Conservation (phyloP, 2,329 filamentous ascomycete genomes). For the Xylaria sp. region DNA sequence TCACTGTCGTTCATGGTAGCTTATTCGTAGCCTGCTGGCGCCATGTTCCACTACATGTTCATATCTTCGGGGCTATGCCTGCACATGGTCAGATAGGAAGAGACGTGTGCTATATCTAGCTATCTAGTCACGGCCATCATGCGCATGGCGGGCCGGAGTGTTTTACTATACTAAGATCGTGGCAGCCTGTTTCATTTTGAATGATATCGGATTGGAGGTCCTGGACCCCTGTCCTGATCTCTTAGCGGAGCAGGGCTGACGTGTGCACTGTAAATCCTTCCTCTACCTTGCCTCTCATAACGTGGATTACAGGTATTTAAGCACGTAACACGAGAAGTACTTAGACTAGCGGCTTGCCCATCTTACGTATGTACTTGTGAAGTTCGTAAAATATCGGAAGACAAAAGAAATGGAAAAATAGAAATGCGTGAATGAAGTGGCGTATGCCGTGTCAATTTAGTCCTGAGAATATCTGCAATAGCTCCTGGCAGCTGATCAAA, state of each 20-base stretch:
- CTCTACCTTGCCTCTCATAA: not conserved
- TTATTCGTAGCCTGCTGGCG: conserved; percentile 9
- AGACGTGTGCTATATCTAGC: not conserved
- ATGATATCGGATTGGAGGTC: conserved; percentile 1
- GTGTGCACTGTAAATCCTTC: conserved; percentile 32
- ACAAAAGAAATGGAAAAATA: not conserved
- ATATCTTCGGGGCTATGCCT: conserved; percentile 1
- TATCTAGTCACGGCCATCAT: not conserved
- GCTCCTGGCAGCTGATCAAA: conserved; percentile 20
- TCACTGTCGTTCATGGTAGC: not conserved
- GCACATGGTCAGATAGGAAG: not conserved
- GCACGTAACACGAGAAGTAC: not conserved
- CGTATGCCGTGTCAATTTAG: not conserved
- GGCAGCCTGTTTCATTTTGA: conserved; percentile 4
- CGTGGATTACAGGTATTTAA: not conserved
- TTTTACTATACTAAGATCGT: not conserved
- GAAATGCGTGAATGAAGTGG: not conserved
- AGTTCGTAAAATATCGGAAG: not conserved
- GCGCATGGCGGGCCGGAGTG: not conserved
- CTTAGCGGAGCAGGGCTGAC: conserved; percentile 25
- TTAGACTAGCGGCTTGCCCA: not conserved
- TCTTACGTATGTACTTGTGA: not conserved
- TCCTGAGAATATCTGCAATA: not conserved
- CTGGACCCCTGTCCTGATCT: conserved; percentile 13
- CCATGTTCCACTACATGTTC: conserved; percentile 9